Conservation (phyloP, 768 basidiomycete genomes). For the Clitopilus hobsonii region DNA sequence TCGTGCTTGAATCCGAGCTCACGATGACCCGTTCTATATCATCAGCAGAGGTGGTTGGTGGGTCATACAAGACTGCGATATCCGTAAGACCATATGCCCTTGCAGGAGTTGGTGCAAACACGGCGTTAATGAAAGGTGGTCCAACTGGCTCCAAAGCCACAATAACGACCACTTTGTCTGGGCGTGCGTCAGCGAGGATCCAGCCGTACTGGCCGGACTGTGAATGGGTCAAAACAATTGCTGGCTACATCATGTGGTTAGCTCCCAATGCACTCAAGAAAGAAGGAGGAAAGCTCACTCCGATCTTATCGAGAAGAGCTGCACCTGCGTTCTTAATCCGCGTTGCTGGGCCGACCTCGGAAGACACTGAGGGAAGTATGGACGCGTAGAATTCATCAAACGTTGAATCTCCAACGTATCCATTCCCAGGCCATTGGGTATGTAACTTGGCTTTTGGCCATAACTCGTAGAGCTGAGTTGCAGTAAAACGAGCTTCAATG, state of each 20-base stretch:
- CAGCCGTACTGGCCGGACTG: slow-evolving; percentile 46
- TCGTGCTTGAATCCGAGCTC: slow-evolving; percentile 14
- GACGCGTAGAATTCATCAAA: slow-evolving; percentile 45
- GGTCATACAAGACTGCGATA: slow-evolving; percentile 37
- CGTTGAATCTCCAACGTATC: slow-evolving; percentile 36
- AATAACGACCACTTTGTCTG: slow-evolving; percentile 39
- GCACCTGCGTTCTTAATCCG: slow-evolving; percentile 38
- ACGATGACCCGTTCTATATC: slow-evolving; percentile 27
- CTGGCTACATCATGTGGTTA: slow-evolving; percentile 26
- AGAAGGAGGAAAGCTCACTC: slow-evolving; percentile 25
- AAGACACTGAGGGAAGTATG: slow-evolving; percentile 32
- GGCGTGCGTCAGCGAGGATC: slow-evolving; percentile 42
- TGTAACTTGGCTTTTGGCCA: slow-evolving; percentile 44
- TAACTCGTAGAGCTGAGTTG: slow-evolving; percentile 29
- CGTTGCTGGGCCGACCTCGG: slow-evolving; percentile 27
- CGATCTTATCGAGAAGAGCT: slow-evolving; percentile 40
- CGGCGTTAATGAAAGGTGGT: slow-evolving; percentile 40
- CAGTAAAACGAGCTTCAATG: slow-evolving; percentile 40
- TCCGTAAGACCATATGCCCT: slow-evolving; percentile 46
- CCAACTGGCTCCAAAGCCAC: slow-evolving; percentile 46
- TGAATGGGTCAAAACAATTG: slow-evolving; percentile 45
- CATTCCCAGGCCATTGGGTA: slow-evolving; percentile 51
- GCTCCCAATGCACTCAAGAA: neutral
- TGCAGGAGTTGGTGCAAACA: slow-evolving; percentile 32
- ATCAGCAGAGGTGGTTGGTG: slow-evolving; percentile 32